Evolutionary conservation across 2,329 filamentous ascomycete genomes (phyloP), one percentile per base, ranked within the genome.

Genomic region (Eurotiales sp.): DNA sequence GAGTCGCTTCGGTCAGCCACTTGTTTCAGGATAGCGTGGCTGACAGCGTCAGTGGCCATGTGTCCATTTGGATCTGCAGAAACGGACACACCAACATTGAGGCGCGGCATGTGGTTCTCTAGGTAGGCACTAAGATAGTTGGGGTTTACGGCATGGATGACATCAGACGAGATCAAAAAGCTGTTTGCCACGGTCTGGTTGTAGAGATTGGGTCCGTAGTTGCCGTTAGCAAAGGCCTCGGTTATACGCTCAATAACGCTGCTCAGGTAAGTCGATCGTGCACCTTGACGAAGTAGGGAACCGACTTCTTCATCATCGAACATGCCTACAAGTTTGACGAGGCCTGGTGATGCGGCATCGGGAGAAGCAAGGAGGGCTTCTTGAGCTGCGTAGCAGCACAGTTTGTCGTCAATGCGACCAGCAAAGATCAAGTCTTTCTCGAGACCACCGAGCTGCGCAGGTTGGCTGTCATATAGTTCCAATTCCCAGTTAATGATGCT

Each of bases 231-330:
- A 55, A 86, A 81, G 17, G 79, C 77, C 67, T 76, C 90, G 50
- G 90, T 81, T 51, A 90, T 83, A 55, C 92, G 87, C 72, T 95
- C 88, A 53, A 97, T 81, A 21, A 86, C 81, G 32, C 81, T 79
- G 36, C 89, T 87, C 52, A 97, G 79, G 75, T 96, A 95, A 75
- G 96, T 97, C 51, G 88, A 85, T 48, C 82, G 80, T 5, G 93
- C 93, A 55, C 93, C 93, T 73, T 97, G 92, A 51, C 92, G 87
- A 46, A 96, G 82, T 8, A 90, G 78, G 22, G 88, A 95, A 55
- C 93, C 93, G 55, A 99, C 95, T 70, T 99, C 93, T 70, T 99
- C 93, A 63, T 96, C 88, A 65, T 97, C 93, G 64, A 97, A 97
- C 61, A 96, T 85, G n/a, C 87, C 90, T 30, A 93, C 88, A 50